A percentile compares a stretch with the other conserved stretches of the same genome.
Evolutionary conservation across 352 stramenopile species (phyloP).

Genomic region (Pythium angustatum): DNA sequence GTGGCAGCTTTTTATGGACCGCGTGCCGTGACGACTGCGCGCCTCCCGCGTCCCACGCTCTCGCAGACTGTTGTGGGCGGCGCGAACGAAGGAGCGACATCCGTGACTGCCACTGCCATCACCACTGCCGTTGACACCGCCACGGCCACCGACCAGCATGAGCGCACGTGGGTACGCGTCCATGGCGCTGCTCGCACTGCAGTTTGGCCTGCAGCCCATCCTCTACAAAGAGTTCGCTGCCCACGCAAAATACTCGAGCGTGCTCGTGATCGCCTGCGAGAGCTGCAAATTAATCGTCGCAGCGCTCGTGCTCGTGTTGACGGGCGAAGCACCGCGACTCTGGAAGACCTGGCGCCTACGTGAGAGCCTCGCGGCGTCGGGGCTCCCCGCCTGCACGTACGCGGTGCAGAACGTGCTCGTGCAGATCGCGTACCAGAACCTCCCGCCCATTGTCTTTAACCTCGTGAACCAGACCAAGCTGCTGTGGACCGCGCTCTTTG

Average conservation of each 20-base stretch:
- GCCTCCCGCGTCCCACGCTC: too few species aligned
- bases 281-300: slow-evolving; percentile 68
- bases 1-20: too few species aligned
- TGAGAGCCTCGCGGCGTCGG: slow-evolving; percentile 65
- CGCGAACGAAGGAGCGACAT: too few species aligned
- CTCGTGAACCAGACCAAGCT: slow-evolving; percentile 89
- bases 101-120: too few species aligned
- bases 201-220: slow-evolving; percentile 85
- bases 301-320: slow-evolving; percentile 43
- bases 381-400: slow-evolving; percentile 80
- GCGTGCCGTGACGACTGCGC: too few species aligned
- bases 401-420: slow-evolving; percentile 89
- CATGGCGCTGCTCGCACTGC: slow-evolving; percentile 73
- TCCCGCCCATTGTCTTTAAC: slow-evolving; percentile 85
- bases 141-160: neutral
- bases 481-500: slow-evolving; percentile 79
- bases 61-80: too few species aligned
- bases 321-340: slow-evolving; percentile 33
- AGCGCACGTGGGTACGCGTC: slow-evolving; percentile 22
- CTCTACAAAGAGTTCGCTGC: slow-evolving; percentile 80
- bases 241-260: slow-evolving; percentile 49
- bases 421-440: slow-evolving; percentile 78
- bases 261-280: slow-evolving; percentile 79
- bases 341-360: slow-evolving; percentile 59
- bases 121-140: neutral